Conservation (phyloP, 768 basidiomycete species). For the Boletus sp. region DNA sequence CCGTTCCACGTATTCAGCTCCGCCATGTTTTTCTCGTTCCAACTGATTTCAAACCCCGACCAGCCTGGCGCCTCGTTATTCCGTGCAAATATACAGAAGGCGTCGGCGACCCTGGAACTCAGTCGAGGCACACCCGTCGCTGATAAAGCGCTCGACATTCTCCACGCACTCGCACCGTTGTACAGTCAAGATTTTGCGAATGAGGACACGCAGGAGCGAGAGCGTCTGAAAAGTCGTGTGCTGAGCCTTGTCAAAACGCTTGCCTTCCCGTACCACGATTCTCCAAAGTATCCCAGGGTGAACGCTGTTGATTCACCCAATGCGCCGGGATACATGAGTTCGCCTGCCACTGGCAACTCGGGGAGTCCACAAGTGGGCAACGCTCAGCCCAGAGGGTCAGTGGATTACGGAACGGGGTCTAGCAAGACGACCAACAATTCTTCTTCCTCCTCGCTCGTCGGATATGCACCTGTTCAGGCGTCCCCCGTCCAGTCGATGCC, state of each 20-base stretch:
- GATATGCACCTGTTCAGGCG: constrained; percentile 19
- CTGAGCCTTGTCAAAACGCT: constrained; percentile 69
- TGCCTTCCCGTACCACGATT: constrained; percentile 80
- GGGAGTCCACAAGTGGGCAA: constrained; percentile 46
- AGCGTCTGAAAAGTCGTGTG: constrained; percentile 59
- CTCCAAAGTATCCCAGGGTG: constrained; percentile 51
- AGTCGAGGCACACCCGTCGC: constrained; percentile 64
- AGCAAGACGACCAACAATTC: constrained; percentile 17
- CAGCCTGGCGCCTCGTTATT: constrained; percentile 77
- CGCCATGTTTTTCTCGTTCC: constrained; percentile 91
- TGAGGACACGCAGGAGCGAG: constrained; percentile 48
- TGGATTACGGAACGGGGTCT: constrained; percentile 24
- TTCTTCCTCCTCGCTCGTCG: constrained; percentile 28
- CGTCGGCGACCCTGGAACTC: constrained; percentile 63
- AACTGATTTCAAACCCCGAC: constrained; percentile 76
- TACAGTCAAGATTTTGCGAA: constrained; percentile 63
- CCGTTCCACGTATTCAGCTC: constrained; percentile 85
- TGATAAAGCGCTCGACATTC: constrained; percentile 71
- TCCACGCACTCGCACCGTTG: constrained; percentile 70
- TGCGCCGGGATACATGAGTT: constrained; percentile 44
- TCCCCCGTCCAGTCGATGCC: constrained; percentile 27
- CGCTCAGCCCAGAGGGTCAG: constrained; percentile 25
- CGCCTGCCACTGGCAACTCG: constrained; percentile 58
- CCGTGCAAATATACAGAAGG: constrained; percentile 71
- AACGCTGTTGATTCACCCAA: constrained; percentile 47